Conservation (phyloP, 345 rosid genomes). For the Heritiera littoralis region DNA sequence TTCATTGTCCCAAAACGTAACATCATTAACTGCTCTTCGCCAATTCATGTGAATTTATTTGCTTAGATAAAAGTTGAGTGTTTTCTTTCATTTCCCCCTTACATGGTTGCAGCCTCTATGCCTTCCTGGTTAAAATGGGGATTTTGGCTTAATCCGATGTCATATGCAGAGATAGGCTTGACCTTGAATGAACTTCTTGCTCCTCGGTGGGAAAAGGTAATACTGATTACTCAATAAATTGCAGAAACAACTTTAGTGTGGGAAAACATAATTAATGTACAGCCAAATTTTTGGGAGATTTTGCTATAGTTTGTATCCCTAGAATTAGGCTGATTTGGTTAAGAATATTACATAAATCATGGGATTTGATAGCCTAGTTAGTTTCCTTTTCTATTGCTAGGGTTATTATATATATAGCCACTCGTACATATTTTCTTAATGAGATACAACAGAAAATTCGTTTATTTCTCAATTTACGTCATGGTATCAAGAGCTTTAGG, state of each 20-base stretch:
- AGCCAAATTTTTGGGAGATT: too few species aligned
- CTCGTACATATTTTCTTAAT: too few species aligned
- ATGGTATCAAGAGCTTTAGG: too few species aligned
- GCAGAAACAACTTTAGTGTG: not conserved
- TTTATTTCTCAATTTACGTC: too few species aligned
- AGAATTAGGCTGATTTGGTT: too few species aligned
- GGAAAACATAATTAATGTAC: too few species aligned
- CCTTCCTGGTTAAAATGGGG: conserved; percentile 81
- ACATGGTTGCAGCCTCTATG: conserved; percentile 55
- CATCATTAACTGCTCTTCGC: conserved; percentile 6
- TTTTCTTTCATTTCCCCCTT: not conserved
- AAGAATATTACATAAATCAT: too few species aligned
- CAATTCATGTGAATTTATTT: not conserved
- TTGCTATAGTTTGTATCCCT: too few species aligned
- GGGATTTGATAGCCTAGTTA: too few species aligned
- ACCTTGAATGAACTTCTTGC: conserved; percentile 71
- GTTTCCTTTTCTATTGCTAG: too few species aligned
- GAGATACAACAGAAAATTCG: too few species aligned
- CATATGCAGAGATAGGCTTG: conserved; percentile 77
- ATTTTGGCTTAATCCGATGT: conserved; percentile 72
- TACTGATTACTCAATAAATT: not conserved
- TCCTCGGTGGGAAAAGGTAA: conserved; percentile 76
- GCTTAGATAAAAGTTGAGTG: not conserved
- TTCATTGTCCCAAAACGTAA: conserved; percentile 63
- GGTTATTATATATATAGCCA: too few species aligned